Percentiles rank a stretch among this genome's conserved stretches.
These are phyloP conservation scores for Pseudocercospora fijiensis DNA, from an alignment of 2,329 filamentous ascomycete genomes.

Conservation along the genomic window DNA sequence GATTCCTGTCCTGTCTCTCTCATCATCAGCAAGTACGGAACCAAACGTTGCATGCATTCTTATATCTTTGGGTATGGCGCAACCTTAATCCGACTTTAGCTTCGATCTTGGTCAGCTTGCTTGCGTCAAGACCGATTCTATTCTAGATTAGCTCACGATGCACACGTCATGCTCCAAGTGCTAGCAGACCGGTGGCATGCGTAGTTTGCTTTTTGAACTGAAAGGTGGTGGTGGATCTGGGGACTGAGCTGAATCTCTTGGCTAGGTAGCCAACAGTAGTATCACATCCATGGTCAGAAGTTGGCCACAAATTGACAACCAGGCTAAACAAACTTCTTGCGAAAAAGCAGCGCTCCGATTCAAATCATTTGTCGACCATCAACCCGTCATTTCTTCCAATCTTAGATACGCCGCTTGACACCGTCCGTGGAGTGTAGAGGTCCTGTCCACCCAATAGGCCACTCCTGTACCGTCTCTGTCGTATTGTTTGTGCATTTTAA, in stretches of 20 bases:
- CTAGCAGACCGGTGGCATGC: neutral
- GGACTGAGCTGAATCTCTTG: neutral
- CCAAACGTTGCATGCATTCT: neutral
- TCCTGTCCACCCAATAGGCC: slow-evolving; percentile 3
- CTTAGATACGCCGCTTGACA: neutral
- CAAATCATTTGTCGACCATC: neutral
- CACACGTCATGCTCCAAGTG: neutral
- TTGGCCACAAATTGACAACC: neutral
- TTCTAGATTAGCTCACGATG: neutral
- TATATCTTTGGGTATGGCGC: neutral
- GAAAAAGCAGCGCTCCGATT: neutral
- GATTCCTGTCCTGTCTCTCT: neutral
- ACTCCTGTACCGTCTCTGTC: slow-evolving; percentile 1
- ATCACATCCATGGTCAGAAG: neutral
- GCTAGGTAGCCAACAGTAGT: neutral
- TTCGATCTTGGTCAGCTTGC: slow-evolving; percentile 7
- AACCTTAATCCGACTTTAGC: neutral
- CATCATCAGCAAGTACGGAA: neutral
- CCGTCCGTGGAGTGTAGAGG: slow-evolving; percentile 1
- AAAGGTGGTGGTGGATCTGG: neutral
- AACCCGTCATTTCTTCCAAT: neutral
- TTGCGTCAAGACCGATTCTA: neutral
- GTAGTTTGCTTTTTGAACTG: neutral
- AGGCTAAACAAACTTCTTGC: neutral
- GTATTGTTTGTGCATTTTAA: neutral